Conservation (phyloP, 768 basidiomycete genomes). For the Clitopilus hobsonii region DNA sequence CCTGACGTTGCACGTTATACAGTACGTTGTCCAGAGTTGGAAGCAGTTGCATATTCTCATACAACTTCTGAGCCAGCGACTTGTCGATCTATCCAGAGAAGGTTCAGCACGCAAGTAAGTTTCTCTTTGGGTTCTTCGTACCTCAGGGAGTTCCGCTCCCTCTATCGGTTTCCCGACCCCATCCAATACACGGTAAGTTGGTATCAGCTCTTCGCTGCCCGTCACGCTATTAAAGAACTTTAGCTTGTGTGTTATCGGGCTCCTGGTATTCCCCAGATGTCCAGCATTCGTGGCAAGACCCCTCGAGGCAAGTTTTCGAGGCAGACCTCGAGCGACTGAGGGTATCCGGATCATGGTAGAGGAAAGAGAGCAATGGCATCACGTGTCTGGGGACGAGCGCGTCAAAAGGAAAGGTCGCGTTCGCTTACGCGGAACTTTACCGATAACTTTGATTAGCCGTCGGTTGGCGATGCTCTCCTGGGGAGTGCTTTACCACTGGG, state of each 20-base stretch:
- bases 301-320: slow-evolving; percentile 12
- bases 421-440: slow-evolving; percentile 7
- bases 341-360: slow-evolving; percentile 21
- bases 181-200: slow-evolving; percentile 84
- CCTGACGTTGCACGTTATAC: slow-evolving; percentile 91
- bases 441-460: too few species aligned
- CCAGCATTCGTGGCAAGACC: slow-evolving; percentile 15
- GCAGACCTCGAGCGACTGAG: slow-evolving; percentile 15
- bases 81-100: slow-evolving; percentile 51
- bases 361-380: slow-evolving; percentile 11
- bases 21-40: slow-evolving; percentile 85
- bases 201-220: slow-evolving; percentile 58
- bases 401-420: too few species aligned
- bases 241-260: slow-evolving; percentile 65
- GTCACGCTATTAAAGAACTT: slow-evolving; percentile 80
- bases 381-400: slow-evolving; percentile 12
- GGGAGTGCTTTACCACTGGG: too few species aligned
- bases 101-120: not conserved
- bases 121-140: slow-evolving; percentile 15
- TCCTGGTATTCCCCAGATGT: slow-evolving; percentile 38
- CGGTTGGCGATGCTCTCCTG: too few species aligned
- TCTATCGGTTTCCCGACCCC: slow-evolving; percentile 70
- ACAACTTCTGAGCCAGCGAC: slow-evolving; percentile 64
- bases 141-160: slow-evolving; percentile 74
- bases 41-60: slow-evolving; percentile 74